Evolutionary conservation across 192 early-diverging fungal species (phyloP), one percentile per base, ranked within the genome.

Genomic region (Mortierella hygrophila): DNA sequence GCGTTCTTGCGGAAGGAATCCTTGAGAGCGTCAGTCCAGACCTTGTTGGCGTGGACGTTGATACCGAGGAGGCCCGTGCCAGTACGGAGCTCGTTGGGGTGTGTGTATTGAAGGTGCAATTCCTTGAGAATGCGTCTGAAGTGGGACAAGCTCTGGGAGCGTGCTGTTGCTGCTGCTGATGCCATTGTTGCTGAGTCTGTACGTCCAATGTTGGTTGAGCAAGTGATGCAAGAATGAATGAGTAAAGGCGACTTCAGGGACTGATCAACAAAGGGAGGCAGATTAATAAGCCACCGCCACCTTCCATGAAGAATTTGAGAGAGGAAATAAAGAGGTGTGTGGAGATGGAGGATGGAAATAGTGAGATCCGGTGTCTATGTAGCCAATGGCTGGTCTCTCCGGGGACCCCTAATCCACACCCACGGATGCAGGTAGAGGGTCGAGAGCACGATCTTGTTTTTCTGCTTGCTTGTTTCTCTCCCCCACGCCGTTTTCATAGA

Each of bases 41-140:
- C 78, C 70, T 85, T 85, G 75, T 85, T 85, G 57, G 57, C 0
- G 57, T 85, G 83, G 70, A 85, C 54, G 38, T 85, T 85, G 75
- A 85, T 80, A 23, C 83, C 83, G 42, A 73, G 78, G 26, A 76
- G 75, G 6, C 83, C 83, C 47, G 76, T 85, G 65, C 78, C 83
- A 11, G 46, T 26, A 16, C 74, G 65, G 52, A 80, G 75, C 20
- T 85, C 83, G 21, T 80, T 85, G 20, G 83, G 83, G 44, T 80
- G 83, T 4, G 78, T 80, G 70, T 85, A 85, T 71, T 85, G 83
- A 38, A 85, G 78, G 37, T 85, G 83, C 44, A 85, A 26, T 46
- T 85, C 83, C 38, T 26, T 76, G 78, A 85, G 78, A 70, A 85
- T 85, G 40, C 83, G 83, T 46, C 47, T 77, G 78, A 85, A 85